phyloP scores from a whole-genome alignment of 1,284 basidiomycete species.

The Peniophora sp. region DNA sequence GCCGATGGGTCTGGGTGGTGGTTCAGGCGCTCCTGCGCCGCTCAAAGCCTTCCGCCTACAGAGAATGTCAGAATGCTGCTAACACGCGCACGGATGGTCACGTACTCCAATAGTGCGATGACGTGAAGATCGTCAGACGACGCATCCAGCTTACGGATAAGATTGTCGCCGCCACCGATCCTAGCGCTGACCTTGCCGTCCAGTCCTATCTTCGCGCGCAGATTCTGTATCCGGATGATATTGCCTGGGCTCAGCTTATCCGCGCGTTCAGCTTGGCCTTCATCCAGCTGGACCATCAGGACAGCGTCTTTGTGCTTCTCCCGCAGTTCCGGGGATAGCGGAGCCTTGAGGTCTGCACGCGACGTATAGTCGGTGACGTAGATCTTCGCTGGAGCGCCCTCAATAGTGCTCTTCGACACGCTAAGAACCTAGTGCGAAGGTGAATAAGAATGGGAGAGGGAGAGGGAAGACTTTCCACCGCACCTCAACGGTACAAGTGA shows the following conservation, averaged over 20 bases:
- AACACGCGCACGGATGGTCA: constrained; percentile 1
- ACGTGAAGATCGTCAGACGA: constrained; percentile 22
- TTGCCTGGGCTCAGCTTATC: constrained; percentile 32
- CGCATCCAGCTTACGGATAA: constrained; percentile 40
- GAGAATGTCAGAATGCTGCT: background rate
- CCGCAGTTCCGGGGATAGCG: constrained; percentile 25
- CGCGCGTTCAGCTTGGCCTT: constrained; percentile 37
- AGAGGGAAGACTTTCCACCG: background rate
- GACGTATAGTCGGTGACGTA: constrained; percentile 65
- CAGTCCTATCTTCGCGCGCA: constrained; percentile 32
- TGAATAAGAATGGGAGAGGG: constrained; percentile 12
- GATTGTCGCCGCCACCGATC: constrained; percentile 47
- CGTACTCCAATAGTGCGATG: constrained; percentile 21
- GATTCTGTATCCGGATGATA: constrained; percentile 40
- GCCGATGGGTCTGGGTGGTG: constrained; percentile 1
- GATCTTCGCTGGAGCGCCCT: constrained; percentile 28
- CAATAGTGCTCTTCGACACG: constrained; percentile 21
- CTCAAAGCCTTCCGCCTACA: constrained; percentile 21
- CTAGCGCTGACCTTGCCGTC: constrained; percentile 31
- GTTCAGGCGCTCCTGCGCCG: background rate
- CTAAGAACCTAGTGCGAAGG: constrained; percentile 50
- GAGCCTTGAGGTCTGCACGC: constrained; percentile 31
- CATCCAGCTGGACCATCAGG: constrained; percentile 43
- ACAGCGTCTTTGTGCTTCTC: constrained; percentile 34
- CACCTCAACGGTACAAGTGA: constrained; percentile 57